These are phyloP conservation scores for Lithocarpus polystachyus DNA, from an alignment of 306 rosid genomes.

Conservation along the genomic window DNA sequence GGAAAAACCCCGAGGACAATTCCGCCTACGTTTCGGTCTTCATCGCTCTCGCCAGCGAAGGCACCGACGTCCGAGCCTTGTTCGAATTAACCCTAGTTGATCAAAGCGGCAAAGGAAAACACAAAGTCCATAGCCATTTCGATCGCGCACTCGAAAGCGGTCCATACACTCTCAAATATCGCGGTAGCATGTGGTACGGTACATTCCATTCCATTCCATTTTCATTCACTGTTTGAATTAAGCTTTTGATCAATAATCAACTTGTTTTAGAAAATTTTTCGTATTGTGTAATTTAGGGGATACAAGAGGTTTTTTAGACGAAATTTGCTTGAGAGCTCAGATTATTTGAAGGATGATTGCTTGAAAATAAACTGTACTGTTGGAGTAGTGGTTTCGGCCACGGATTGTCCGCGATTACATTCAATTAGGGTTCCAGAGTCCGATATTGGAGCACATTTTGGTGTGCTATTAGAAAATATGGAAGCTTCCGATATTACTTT, in stretches of 20 bases:
- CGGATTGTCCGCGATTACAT: constrained; percentile 55
- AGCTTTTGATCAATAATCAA: too few relatives aligned
- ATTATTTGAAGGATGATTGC: constrained; percentile 77
- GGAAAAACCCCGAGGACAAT: constrained; percentile 80
- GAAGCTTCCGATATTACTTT: constrained; percentile 79
- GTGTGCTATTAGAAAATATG: constrained; percentile 60
- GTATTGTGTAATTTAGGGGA: constrained; percentile 48
- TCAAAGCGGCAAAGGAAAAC: constrained; percentile 72
- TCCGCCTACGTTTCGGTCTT: constrained; percentile 78
- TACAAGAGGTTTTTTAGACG: constrained; percentile 81
- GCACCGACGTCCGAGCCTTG: constrained; percentile 77
- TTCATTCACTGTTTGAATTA: too few relatives aligned
- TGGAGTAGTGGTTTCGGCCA: constrained; percentile 82
- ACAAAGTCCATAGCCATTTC: constrained; percentile 79
- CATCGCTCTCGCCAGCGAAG: constrained; percentile 80
- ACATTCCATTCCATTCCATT: too few relatives aligned
- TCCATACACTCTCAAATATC: constrained; percentile 74
- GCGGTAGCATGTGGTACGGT: constrained; percentile 78
- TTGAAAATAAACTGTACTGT: constrained; percentile 86
- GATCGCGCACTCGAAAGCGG: constrained; percentile 85
- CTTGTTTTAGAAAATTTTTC: too few relatives aligned
- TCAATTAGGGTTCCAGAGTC: constrained; percentile 70
- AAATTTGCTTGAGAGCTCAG: constrained; percentile 63
- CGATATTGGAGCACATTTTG: constrained; percentile 72
- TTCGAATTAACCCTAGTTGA: constrained; percentile 84